Conservation (phyloP, 148 eudicot genomes). For the Rhododendron simsii region DNA sequence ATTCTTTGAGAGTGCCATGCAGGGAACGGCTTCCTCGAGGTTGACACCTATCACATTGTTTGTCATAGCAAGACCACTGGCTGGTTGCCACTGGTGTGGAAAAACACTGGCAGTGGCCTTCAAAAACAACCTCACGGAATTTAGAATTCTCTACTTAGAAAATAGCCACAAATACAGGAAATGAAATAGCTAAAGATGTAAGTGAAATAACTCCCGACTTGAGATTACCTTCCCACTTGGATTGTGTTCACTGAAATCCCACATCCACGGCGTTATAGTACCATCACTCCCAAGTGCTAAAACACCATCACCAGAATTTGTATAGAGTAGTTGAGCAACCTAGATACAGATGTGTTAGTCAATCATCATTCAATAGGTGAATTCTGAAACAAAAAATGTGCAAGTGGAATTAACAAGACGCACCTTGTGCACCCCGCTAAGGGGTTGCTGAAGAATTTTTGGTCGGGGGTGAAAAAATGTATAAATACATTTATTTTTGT, state of each 20-base stretch:
- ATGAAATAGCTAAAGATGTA: neutral
- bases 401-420: no score
- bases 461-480: no score
- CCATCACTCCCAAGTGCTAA: slow-evolving; percentile 72
- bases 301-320: slow-evolving; percentile 68
- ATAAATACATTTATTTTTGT: no score
- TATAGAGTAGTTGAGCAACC: slow-evolving; percentile 71
- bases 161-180: neutral
- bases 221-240: slow-evolving; percentile 63
- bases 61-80: slow-evolving; percentile 71
- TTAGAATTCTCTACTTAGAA: slow-evolving; percentile 17
- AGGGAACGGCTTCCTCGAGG: slow-evolving; percentile 85
- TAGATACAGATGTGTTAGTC: slow-evolving; percentile 15
- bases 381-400: neutral
- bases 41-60: slow-evolving; percentile 81
- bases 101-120: slow-evolving; percentile 78
- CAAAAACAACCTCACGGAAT: slow-evolving; percentile 15
- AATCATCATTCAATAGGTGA: neutral
- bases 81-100: slow-evolving; percentile 28
- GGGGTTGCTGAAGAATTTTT: no score
- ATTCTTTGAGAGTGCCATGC: slow-evolving; percentile 89
- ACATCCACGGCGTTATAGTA: slow-evolving; percentile 17
- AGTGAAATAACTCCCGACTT: neutral
- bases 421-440: no score
- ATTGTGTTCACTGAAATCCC: no score